A percentile compares a stretch with the other conserved stretches of the same genome.
phyloP scores from a whole-genome alignment of 2,329 filamentous ascomycete genomes.

The Colletotrichum nymphaeae region DNA sequence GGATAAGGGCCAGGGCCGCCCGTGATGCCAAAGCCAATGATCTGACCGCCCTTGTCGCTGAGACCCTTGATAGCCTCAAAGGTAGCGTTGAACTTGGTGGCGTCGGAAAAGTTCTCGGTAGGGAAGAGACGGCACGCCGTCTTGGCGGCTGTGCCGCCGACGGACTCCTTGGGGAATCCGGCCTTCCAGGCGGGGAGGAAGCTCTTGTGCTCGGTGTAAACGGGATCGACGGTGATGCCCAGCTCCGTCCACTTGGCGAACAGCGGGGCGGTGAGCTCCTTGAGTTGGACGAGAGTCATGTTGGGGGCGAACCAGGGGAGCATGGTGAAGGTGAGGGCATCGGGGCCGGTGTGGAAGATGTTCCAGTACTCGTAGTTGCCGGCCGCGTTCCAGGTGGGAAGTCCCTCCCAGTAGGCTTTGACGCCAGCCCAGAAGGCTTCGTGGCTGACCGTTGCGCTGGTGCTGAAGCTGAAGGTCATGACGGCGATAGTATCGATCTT shows the following conservation, averaged over 20 bases:
- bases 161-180: slow-evolving; percentile 39
- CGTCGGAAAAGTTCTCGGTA: slow-evolving; percentile 11
- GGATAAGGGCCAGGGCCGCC: slow-evolving; percentile 42
- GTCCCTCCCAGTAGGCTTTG: slow-evolving; percentile 39
- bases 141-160: slow-evolving; percentile 16
- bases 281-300: slow-evolving; percentile 47
- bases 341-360: slow-evolving; percentile 42
- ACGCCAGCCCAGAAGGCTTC: slow-evolving; percentile 43
- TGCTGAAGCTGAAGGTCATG: slow-evolving; percentile 54
- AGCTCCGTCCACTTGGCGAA: slow-evolving; percentile 44
- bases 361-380: slow-evolving; percentile 41
- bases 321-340: slow-evolving; percentile 41
- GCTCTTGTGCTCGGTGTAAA: slow-evolving; percentile 39
- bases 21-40: slow-evolving; percentile 54
- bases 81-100: slow-evolving; percentile 44
- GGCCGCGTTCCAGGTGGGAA: slow-evolving; percentile 38
- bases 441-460: slow-evolving; percentile 34
- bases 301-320: slow-evolving; percentile 42
- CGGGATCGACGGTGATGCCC: slow-evolving; percentile 42
- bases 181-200: slow-evolving; percentile 42
- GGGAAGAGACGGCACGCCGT: slow-evolving; percentile 28
- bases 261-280: slow-evolving; percentile 47
- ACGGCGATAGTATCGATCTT: slow-evolving; percentile 53
- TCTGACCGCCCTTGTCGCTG: slow-evolving; percentile 51
- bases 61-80: slow-evolving; percentile 50